A percentile compares a stretch with the other conserved stretches of the same genome.
Evolutionary conservation across 108 stramenopile genomes (phyloP).

Genomic region (Bacterosira constricta): DNA sequence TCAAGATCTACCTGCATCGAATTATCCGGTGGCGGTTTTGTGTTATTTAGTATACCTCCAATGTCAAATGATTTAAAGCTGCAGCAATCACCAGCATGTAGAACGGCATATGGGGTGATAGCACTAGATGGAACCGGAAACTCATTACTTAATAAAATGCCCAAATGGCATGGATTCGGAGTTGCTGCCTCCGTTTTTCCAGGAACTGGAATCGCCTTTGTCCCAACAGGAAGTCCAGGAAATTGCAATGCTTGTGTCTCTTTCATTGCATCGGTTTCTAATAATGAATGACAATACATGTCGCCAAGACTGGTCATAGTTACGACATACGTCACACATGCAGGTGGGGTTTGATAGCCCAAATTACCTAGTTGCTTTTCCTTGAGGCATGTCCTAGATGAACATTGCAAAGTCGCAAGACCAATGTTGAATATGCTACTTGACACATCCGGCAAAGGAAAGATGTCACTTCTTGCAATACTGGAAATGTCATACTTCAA

Average conservation of each 20-base stretch:
- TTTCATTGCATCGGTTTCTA: constrained; percentile 42
- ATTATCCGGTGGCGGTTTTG: not conserved
- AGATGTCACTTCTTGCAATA: constrained; percentile 54
- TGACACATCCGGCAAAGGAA: constrained; percentile 60
- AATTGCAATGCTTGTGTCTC: constrained; percentile 22
- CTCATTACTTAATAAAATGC: constrained; percentile 24
- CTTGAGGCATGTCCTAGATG: constrained; percentile 18
- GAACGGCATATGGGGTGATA: constrained; percentile 6
- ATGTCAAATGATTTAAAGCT: not conserved
- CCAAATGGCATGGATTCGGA: not conserved
- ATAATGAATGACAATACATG: constrained; percentile 60
- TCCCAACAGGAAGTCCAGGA: constrained; percentile 58
- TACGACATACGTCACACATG: constrained; percentile 45
- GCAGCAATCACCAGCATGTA: not conserved
- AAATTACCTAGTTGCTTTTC: constrained; percentile 9
- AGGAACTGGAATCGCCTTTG: constrained; percentile 47
- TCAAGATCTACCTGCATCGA: not conserved
- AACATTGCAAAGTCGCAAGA: constrained; percentile 44
- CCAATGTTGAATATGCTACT: constrained; percentile 59
- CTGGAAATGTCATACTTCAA: constrained; percentile 37
- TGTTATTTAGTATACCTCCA: not conserved
- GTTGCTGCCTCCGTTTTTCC: not conserved
- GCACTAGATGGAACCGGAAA: constrained; percentile 41
- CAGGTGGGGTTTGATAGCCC: constrained; percentile 18
- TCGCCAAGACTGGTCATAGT: constrained; percentile 74